phyloP scores from a whole-genome alignment of 2,329 filamentous ascomycete species.

The Ophiocordyceps camponoti-leonardi region DNA sequence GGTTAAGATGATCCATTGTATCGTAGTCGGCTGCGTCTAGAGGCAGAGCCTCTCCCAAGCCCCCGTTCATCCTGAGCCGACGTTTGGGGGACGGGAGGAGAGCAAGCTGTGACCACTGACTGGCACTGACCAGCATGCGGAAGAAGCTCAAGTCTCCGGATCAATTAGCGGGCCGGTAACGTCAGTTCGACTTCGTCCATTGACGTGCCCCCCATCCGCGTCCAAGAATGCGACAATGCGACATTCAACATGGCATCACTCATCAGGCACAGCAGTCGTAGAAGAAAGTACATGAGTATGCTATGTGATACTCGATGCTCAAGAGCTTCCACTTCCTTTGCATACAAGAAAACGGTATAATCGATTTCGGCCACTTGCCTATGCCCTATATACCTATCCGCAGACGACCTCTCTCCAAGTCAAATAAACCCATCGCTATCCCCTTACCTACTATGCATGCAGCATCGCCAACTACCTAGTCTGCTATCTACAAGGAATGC shows the following conservation, averaged over 20 bases:
- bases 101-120: not conserved
- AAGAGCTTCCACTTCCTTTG: not conserved
- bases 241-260: no score
- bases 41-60: slow-evolving; percentile 16
- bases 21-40: slow-evolving; percentile 59
- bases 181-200: no score
- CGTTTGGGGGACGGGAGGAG: not conserved
- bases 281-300: not conserved
- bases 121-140: not conserved
- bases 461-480: not conserved
- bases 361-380: not conserved
- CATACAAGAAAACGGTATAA: not conserved
- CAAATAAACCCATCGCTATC: not conserved
- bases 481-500: no score
- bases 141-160: not conserved
- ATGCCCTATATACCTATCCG: no score
- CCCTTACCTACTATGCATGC: not conserved
- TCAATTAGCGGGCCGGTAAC: not conserved
- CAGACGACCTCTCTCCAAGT: no score
- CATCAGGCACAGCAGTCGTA: not conserved
- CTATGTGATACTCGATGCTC: not conserved
- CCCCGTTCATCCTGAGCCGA: slow-evolving; percentile 20
- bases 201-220: no score
- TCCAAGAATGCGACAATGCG: no score
- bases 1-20: slow-evolving; percentile 81